Evolutionary conservation across 768 basidiomycete species (phyloP).

Genomic region (Lentinula sp.): DNA sequence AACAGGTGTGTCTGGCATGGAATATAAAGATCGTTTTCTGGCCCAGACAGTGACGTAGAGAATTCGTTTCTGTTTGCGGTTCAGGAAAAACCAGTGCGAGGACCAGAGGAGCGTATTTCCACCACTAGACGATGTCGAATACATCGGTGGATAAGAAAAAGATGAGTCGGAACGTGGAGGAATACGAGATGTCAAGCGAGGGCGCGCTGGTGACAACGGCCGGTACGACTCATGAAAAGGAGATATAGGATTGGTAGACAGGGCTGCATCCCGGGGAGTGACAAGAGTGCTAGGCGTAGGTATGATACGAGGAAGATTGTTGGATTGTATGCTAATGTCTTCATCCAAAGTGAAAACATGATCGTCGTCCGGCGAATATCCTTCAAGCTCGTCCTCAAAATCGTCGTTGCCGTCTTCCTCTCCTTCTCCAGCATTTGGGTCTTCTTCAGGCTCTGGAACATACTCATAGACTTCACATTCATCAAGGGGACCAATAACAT

Average conservation of each 20-base stretch:
- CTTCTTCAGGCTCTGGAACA: slow-evolving; percentile 86
- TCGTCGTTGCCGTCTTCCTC: slow-evolving; percentile 76
- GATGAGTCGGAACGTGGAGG: background rate
- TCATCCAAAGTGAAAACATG: slow-evolving; percentile 75
- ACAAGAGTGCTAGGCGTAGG: slow-evolving; percentile 15
- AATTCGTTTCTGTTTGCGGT: slow-evolving; percentile 87
- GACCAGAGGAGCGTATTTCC: slow-evolving; percentile 89
- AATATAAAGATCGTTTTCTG: slow-evolving; percentile 21
- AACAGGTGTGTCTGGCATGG: slow-evolving; percentile 35
- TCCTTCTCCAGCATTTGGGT: slow-evolving; percentile 86
- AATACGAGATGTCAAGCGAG: background rate
- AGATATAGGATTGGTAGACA: slow-evolving; percentile 25
- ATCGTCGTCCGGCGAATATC: slow-evolving; percentile 57
- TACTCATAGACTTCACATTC: slow-evolving; percentile 97
- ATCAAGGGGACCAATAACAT: slow-evolving; percentile 71
- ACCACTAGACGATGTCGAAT: slow-evolving; percentile 16
- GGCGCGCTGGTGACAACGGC: background rate
- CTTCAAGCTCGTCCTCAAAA: slow-evolving; percentile 58
- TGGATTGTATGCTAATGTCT: slow-evolving; percentile 22
- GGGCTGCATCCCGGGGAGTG: slow-evolving; percentile 27
- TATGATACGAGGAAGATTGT: slow-evolving; percentile 19
- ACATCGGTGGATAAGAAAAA: background rate
- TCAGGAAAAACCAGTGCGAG: slow-evolving; percentile 95
- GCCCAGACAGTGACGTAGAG: slow-evolving; percentile 93
- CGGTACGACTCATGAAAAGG: slow-evolving; percentile 18